phyloP scores from a whole-genome alignment of 345 rosid species.

The Aquilaria sinensis region DNA sequence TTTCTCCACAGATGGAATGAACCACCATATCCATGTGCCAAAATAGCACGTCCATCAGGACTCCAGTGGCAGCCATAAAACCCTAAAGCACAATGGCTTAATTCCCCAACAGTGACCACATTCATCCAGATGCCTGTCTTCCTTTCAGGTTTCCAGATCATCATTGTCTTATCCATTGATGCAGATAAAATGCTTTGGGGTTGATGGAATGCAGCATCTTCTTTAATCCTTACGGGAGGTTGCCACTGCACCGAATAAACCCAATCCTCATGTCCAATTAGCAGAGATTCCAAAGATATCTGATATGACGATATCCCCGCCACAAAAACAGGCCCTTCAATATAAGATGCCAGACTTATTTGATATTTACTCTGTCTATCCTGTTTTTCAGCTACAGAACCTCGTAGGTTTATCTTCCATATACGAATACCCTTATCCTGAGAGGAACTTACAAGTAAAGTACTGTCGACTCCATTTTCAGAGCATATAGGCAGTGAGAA shows the following conservation, averaged over 20 bases:
- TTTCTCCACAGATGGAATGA: constrained; percentile 86
- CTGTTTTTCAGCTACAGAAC: constrained; percentile 22
- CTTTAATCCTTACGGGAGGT: constrained; percentile 41
- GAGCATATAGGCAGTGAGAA: constrained; percentile 64
- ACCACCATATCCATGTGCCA: constrained; percentile 96
- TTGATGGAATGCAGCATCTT: constrained; percentile 40
- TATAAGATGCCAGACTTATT: constrained; percentile 74
- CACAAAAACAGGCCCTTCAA: constrained; percentile 77
- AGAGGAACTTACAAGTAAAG: constrained; percentile 88
- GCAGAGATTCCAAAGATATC: constrained; percentile 87
- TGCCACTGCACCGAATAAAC: constrained; percentile 96
- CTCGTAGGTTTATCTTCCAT: constrained; percentile 61
- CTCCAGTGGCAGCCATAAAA: constrained; percentile 99
- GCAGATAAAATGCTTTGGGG: constrained; percentile 79
- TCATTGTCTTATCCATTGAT: constrained; percentile 98
- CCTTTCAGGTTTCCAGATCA: constrained; percentile 96
- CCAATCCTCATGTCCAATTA: constrained; percentile 98
- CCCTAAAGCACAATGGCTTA: constrained; percentile 94
- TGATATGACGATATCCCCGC: constrained; percentile 70
- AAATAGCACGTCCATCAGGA: constrained; percentile 52
- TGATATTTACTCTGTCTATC: constrained; percentile 38
- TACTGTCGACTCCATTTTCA: constrained; percentile 31
- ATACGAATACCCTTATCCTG: constrained; percentile 92
- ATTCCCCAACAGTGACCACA: constrained; percentile 91
- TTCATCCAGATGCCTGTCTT: constrained; percentile 93